These are phyloP conservation scores for Solanum chiquidenum DNA, from an alignment of 257 asterid species.

Conservation along the genomic window DNA sequence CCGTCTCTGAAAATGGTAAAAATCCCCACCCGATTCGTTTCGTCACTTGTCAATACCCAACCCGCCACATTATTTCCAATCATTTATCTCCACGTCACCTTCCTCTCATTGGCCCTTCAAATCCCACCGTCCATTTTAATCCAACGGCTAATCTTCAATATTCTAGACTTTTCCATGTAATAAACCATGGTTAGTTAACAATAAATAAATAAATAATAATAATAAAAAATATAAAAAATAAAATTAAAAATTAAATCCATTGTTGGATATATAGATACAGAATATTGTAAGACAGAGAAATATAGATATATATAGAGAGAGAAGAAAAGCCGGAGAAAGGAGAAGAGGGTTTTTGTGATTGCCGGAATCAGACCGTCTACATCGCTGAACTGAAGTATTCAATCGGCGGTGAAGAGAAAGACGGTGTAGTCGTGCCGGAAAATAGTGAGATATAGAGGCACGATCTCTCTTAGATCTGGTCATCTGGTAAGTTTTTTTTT, in stretches of 20 bases:
- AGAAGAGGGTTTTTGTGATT: slow-evolving; percentile 14
- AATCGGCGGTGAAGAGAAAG: slow-evolving; percentile 9
- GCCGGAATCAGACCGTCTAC: not conserved
- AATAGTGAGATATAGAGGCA: not conserved
- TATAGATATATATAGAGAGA: not conserved
- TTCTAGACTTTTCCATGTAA: slow-evolving; percentile 41
- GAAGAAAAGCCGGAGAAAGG: not conserved
- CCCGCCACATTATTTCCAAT: slow-evolving; percentile 48
- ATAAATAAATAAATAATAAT: not conserved
- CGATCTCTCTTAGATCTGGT: slow-evolving; percentile 53
- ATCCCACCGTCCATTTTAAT: slow-evolving; percentile 3
- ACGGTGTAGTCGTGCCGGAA: not conserved
- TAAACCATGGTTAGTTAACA: slow-evolving; percentile 3
- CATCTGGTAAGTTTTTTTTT: slow-evolving; percentile 33
- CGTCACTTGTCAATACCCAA: not conserved
- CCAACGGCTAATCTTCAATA: slow-evolving; percentile 26
- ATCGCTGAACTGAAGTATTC: slow-evolving; percentile 1
- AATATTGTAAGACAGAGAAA: slow-evolving; percentile 2
- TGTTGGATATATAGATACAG: not conserved
- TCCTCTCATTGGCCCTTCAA: not conserved
- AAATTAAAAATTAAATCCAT: not conserved
- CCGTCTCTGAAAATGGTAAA: slow-evolving; percentile 6
- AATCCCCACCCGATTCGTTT: slow-evolving; percentile 19
- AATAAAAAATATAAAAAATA: not conserved
- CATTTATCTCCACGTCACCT: slow-evolving; percentile 30